Evolutionary conservation across 208 protist species (phyloP).

Genomic region (Trypanosomatidae sp.): DNA sequence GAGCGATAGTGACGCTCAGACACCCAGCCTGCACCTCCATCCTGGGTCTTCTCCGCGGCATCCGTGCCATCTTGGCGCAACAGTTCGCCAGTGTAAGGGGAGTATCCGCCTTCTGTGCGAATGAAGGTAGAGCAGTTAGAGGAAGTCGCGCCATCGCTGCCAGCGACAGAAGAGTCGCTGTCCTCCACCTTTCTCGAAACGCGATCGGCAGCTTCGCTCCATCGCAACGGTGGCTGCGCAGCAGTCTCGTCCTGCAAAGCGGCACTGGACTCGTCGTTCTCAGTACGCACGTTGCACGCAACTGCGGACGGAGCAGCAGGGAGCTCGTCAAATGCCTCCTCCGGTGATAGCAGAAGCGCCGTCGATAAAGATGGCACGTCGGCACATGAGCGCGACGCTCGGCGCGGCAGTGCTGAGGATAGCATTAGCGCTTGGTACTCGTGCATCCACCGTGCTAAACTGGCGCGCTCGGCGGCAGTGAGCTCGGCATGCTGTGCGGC

Average conservation of each 20-base stretch:
- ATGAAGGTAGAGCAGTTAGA: slow-evolving; percentile 5
- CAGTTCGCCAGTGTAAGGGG: neutral
- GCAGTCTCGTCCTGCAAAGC: neutral
- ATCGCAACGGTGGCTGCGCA: neutral
- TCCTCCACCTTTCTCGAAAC: neutral
- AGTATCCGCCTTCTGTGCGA: neutral
- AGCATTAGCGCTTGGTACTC: slow-evolving; percentile 27
- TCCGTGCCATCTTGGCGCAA: neutral
- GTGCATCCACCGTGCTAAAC: slow-evolving; percentile 12
- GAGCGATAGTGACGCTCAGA: neutral
- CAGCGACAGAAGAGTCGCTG: neutral
- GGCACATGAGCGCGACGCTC: neutral
- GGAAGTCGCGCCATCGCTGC: slow-evolving; percentile 7
- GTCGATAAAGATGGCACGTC: neutral
- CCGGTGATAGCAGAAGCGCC: neutral
- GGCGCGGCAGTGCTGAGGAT: slow-evolving; percentile 19
- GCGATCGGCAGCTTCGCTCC: neutral
- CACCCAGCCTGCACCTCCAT: neutral
- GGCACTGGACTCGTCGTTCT: too few species aligned
- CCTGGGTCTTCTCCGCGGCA: neutral
- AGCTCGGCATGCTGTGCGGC: neutral
- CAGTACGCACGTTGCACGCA: neutral
- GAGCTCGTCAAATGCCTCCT: neutral
- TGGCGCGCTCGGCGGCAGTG: slow-evolving; percentile 8
- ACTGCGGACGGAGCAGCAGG: neutral